Base-by-base conservation (phyloP, 2,329 filamentous ascomycete species). In the Fusarium sp. region DNA sequence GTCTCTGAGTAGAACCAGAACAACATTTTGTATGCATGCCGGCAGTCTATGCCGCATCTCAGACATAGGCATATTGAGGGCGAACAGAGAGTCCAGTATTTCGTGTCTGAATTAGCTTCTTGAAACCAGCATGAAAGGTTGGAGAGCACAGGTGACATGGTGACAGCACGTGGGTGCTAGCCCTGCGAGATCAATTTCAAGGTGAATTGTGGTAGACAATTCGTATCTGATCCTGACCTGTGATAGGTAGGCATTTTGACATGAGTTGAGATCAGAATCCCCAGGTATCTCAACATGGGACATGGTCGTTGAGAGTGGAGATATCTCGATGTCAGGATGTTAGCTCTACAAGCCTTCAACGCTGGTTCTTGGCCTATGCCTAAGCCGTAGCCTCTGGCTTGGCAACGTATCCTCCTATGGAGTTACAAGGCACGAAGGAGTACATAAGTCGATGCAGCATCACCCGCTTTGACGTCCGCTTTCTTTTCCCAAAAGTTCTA, bases 381-480 rank as follows among this genome's bases (percentile, higher is more conserved):
- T 64, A 37, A 64, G 55, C 48, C 61, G 55, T 27, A 70, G 52
- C 52, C 23, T 27, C 23, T 44, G 42, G 52, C 57, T 55, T 63
- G 46, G 39, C 37, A 55, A 70, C 49, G 38, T 38, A 55, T 63
- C 41, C 33, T 69, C 54, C 55, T 66, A 38, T 66, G 60, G 65
- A 66, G 49, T 33, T 54, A 37, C 62, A 41, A 60, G 45, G 55
- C 35, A 37, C 57, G 55, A 54, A 41, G 54, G 44, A 52, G 48
- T 51, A 33, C 31, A 33, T 33, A 58, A 64, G 33, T 35, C 25
- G 27, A 51, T 61, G 45, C 38, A 44, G 63, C 48, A 62, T 58
- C 55, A 69, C 44, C 52, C 71, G 68, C 71, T 71, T 72, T 64
- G 68, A 72, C 71, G 35, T 58, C 29, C 60, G 60, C 38, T 70